These are phyloP conservation scores for Danielia reshetovae DNA, from an alignment of 805 yeast genomes.

Conservation along the genomic window DNA sequence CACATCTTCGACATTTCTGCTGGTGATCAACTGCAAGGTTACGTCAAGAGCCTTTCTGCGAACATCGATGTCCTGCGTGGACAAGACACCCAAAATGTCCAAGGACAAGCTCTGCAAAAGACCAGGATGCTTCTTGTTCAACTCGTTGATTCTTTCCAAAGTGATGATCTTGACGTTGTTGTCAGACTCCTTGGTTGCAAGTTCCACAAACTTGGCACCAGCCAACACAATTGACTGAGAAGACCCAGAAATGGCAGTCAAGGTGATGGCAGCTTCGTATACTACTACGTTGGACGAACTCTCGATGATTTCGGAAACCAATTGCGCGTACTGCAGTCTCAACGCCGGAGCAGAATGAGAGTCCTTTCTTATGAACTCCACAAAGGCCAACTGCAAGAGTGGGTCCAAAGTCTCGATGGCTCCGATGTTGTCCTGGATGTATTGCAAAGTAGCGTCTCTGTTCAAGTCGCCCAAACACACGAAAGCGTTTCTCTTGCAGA, in stretches of 20 bases:
- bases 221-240: conserved; percentile 71
- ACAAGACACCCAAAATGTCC: conserved; percentile 80
- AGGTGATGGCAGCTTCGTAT: conserved; percentile 87
- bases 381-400: conserved; percentile 79
- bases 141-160: conserved; percentile 75
- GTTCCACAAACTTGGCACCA: conserved; percentile 79
- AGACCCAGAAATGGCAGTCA: conserved; percentile 54
- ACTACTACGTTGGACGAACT: conserved; percentile 67
- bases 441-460: conserved; percentile 80
- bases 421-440: conserved; percentile 66
- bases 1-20: conserved; percentile 91
- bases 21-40: conserved; percentile 72
- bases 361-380: conserved; percentile 88
- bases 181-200: conserved; percentile 91
- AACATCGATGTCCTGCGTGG: conserved; percentile 89
- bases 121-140: conserved; percentile 74
- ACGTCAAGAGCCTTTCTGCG: conserved; percentile 84
- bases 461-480: conserved; percentile 78
- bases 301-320: conserved; percentile 71
- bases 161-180: conserved; percentile 92
- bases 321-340: conserved; percentile 64
- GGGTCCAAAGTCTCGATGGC: conserved; percentile 69
- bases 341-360: conserved; percentile 47
- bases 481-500: conserved; percentile 94
- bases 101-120: conserved; percentile 76